These are phyloP conservation scores for Hymenotorrendiella dingleyae DNA, from an alignment of 2,329 filamentous ascomycete species.

Conservation along the genomic window DNA sequence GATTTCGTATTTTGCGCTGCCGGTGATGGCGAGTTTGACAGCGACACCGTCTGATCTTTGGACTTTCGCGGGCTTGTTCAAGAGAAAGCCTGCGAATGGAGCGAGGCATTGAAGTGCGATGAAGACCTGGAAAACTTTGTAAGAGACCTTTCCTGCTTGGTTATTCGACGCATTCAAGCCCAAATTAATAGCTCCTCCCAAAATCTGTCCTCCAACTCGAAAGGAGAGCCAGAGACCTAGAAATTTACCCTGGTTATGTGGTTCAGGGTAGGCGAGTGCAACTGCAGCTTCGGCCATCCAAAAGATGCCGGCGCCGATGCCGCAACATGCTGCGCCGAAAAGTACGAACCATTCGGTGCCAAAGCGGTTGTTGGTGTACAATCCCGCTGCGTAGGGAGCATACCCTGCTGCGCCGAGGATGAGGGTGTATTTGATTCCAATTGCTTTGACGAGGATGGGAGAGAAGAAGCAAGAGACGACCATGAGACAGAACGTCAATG, in stretches of 20 bases:
- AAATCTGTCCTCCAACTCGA: slow-evolving; percentile 56
- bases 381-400: slow-evolving; percentile 62
- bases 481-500: slow-evolving; percentile 68
- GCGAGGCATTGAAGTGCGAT: slow-evolving; percentile 63
- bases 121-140: slow-evolving; percentile 63
- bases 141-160: slow-evolving; percentile 59
- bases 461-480: slow-evolving; percentile 63
- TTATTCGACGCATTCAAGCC: slow-evolving; percentile 55
- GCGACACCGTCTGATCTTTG: slow-evolving; percentile 59
- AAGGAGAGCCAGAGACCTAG: slow-evolving; percentile 63
- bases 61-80: slow-evolving; percentile 56
- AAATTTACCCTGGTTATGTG: slow-evolving; percentile 57
- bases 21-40: slow-evolving; percentile 52
- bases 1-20: slow-evolving; percentile 53
- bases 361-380: slow-evolving; percentile 68
- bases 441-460: slow-evolving; percentile 55
- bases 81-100: slow-evolving; percentile 56
- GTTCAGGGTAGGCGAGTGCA: slow-evolving; percentile 66
- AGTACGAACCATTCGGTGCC: slow-evolving; percentile 64
- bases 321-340: slow-evolving; percentile 37
- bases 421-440: slow-evolving; percentile 66
- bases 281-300: slow-evolving; percentile 74
- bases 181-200: slow-evolving; percentile 67
- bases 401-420: slow-evolving; percentile 70
- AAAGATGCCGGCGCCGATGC: slow-evolving; percentile 55